phyloP scores from a whole-genome alignment of 192 early-diverging fungal genomes.

The Helicostylum pulchrum region DNA sequence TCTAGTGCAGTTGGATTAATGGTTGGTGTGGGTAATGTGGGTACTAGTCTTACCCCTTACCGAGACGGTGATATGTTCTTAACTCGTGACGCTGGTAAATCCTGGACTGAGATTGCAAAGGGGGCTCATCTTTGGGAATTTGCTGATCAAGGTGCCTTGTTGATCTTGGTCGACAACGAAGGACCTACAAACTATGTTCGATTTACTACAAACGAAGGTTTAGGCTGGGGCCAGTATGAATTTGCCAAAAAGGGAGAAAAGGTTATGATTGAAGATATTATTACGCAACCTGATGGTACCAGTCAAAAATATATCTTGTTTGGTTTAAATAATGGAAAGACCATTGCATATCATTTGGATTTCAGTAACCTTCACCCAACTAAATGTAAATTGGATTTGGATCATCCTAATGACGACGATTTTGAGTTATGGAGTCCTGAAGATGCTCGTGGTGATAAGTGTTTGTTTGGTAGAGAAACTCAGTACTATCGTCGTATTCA shows the following conservation, averaged over 20 bases:
- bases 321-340: constrained; percentile 49
- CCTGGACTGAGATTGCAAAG: constrained; percentile 79
- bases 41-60: constrained; percentile 57
- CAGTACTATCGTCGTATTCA: constrained; percentile 71
- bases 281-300: constrained; percentile 69
- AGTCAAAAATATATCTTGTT: constrained; percentile 79
- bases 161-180: constrained; percentile 85
- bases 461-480: constrained; percentile 62
- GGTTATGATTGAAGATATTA: constrained; percentile 61
- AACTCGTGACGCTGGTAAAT: constrained; percentile 81
- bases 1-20: constrained; percentile 80
- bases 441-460: constrained; percentile 51
- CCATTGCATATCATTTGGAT: constrained; percentile 48
- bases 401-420: constrained; percentile 51
- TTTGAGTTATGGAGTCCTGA: constrained; percentile 68
- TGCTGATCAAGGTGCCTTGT: constrained; percentile 87
- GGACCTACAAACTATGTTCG: constrained; percentile 55
- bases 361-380: constrained; percentile 42
- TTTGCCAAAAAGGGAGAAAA: constrained; percentile 42
- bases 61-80: constrained; percentile 80
- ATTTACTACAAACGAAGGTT: constrained; percentile 80
- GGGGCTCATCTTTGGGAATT: constrained; percentile 92
- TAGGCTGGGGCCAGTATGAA: constrained; percentile 54
- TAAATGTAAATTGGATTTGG: constrained; percentile 39
- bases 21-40: constrained; percentile 94